A percentile compares a stretch with the other conserved stretches of the same genome.
These are phyloP conservation scores for Exophiala sideris DNA, from an alignment of 2,329 filamentous ascomycete species.

Conservation along the genomic window DNA sequence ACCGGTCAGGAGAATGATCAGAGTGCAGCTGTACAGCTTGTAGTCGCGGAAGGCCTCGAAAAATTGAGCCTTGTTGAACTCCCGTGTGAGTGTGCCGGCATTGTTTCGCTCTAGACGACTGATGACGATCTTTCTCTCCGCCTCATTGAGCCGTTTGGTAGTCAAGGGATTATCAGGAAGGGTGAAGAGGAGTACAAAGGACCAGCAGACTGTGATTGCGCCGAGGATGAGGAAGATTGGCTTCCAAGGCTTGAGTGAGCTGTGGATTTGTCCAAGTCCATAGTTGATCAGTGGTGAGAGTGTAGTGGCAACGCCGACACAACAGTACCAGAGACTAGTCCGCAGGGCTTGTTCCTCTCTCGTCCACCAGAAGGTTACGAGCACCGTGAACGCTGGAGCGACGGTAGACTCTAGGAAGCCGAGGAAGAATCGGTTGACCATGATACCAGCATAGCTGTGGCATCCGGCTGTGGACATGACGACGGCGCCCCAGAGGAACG, in stretches of 20 bases:
- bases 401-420: conserved; percentile 61
- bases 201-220: not conserved
- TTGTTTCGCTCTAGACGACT: conserved; percentile 61
- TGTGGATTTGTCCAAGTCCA: conserved; percentile 61
- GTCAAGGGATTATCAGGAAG: conserved; percentile 53
- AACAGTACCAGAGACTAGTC: conserved; percentile 54
- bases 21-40: conserved; percentile 5
- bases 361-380: conserved; percentile 61
- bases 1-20: conserved; percentile 1
- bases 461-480: conserved; percentile 20
- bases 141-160: conserved; percentile 57
- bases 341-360: conserved; percentile 47
- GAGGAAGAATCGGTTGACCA: conserved; percentile 62
- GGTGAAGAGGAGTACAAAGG: conserved; percentile 28
- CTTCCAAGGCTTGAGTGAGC: conserved; percentile 59
- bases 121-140: conserved; percentile 62
- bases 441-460: conserved; percentile 57
- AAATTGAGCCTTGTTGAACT: conserved; percentile 27
- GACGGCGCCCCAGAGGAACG: conserved; percentile 33
- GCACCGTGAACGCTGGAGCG: conserved; percentile 63
- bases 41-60: conserved; percentile 5
- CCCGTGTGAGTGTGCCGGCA: conserved; percentile 47
- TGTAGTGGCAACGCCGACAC: conserved; percentile 6
- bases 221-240: conserved; percentile 44
- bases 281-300: conserved; percentile 57